Conservation (phyloP, 108 stramenopile species). For the Stephanodiscus triporus region DNA sequence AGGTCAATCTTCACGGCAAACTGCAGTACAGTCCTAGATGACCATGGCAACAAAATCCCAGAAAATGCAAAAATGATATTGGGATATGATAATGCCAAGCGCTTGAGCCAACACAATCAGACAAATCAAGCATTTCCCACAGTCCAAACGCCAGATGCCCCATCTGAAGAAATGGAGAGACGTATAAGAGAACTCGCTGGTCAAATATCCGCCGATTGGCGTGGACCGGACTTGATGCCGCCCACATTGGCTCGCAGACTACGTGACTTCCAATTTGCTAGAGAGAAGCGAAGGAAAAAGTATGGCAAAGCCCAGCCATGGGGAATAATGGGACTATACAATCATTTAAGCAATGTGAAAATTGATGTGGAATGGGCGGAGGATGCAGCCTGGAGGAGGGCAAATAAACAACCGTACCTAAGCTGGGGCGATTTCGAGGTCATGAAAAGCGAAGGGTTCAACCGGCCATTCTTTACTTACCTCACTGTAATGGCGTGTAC, state of each 20-base stretch:
- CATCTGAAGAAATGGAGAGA: constrained; percentile 65
- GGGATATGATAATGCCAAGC: constrained; percentile 25
- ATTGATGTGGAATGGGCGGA: constrained; percentile 92
- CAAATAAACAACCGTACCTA: constrained; percentile 72
- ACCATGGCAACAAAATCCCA: constrained; percentile 44
- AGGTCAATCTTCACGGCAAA: constrained; percentile 19
- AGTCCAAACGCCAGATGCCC: constrained; percentile 5
- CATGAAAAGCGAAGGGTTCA: constrained; percentile 59
- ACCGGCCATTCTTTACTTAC: constrained; percentile 82
- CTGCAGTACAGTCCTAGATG: constrained; percentile 29
- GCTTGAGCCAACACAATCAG: constrained; percentile 5
- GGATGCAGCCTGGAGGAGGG: constrained; percentile 83
- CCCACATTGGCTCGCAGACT: constrained; percentile 69
- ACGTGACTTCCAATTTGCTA: constrained; percentile 58
- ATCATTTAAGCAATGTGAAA: constrained; percentile 73
- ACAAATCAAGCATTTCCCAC: constrained; percentile 18
- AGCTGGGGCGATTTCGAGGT: constrained; percentile 85
- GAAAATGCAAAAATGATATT: constrained; percentile 46
- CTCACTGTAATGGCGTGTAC: constrained; percentile 70
- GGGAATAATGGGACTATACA: constrained; percentile 86
- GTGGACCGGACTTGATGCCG: constrained; percentile 60
- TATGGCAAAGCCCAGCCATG: constrained; percentile 59
- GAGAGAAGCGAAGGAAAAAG: constrained; percentile 60
- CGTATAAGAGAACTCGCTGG: constrained; percentile 80
- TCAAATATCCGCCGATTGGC: constrained; percentile 77